phyloP scores from a whole-genome alignment of 2,329 filamentous ascomycete genomes.

The Tolypocladium album region DNA sequence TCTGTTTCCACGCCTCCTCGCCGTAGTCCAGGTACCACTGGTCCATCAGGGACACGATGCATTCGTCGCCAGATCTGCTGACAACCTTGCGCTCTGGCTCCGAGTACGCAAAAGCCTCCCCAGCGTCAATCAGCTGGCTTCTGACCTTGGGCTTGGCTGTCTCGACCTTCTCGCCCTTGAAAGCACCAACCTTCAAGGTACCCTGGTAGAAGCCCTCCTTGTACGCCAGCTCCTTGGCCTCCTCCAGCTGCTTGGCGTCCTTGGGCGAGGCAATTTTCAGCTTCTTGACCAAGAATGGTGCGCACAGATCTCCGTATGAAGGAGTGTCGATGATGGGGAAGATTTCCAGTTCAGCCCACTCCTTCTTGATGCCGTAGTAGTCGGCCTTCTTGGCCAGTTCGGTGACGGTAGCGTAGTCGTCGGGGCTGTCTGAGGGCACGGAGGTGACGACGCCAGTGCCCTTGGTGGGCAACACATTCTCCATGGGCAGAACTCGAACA shows the following conservation, averaged over 20 bases:
- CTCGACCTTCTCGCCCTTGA: conserved; percentile 77
- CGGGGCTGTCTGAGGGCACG: conserved; percentile 86
- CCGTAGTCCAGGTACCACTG: conserved; percentile 99
- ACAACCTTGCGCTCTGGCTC: conserved; percentile 88
- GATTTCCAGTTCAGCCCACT: conserved; percentile 90
- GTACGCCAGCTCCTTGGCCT: conserved; percentile 94
- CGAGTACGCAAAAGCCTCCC: conserved; percentile 80
- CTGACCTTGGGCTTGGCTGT: conserved; percentile 78
- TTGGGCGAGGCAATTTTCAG: conserved; percentile 97
- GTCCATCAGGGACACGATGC: conserved; percentile 84
- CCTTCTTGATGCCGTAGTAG: conserved; percentile 91
- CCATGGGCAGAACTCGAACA: conserved; percentile 90
- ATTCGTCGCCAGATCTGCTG: conserved; percentile 82
- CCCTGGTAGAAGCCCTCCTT: conserved; percentile 98
- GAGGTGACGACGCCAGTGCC: conserved; percentile 94
- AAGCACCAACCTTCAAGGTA: conserved; percentile 77
- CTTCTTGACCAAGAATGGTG: conserved; percentile 75
- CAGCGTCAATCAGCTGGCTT: conserved; percentile 62
- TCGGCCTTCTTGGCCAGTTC: conserved; percentile 93
- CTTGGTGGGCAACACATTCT: conserved; percentile 82
- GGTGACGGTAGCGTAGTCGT: conserved; percentile 82
- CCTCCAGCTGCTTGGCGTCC: conserved; percentile 75
- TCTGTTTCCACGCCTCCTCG: conserved; percentile 74
- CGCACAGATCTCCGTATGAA: conserved; percentile 74
- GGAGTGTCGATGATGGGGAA: conserved; percentile 84